Evolutionary conservation across 1,284 basidiomycete genomes (phyloP).

Genomic region (Ceratobasidium sp.): DNA sequence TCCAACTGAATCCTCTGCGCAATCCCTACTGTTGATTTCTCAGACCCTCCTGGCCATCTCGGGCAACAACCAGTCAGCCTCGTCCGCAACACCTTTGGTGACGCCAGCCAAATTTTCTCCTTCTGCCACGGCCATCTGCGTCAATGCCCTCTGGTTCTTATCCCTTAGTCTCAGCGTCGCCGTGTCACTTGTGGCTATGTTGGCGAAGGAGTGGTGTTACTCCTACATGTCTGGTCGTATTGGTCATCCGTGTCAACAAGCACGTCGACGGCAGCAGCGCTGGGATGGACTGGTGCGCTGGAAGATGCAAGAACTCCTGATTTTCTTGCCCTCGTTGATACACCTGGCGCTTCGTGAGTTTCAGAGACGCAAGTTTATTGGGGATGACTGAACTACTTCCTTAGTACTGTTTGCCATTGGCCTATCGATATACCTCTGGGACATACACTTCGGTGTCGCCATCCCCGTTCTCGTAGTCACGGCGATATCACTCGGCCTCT

Average conservation of each 20-base stretch:
- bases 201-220: conserved; percentile 33
- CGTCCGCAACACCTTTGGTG: not conserved
- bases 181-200: conserved; percentile 1
- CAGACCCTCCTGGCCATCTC: not conserved
- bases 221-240: conserved; percentile 14
- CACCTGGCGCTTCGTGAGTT: conserved; percentile 20
- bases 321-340: conserved; percentile 21
- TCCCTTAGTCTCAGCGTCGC: conserved; percentile 25
- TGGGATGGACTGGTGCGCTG: conserved; percentile 17
- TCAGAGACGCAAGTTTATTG: too few relatives aligned
- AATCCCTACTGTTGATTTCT: not conserved
- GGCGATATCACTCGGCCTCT: not conserved
- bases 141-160: conserved; percentile 17
- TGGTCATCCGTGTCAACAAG: conserved; percentile 16
- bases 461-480: conserved; percentile 17
- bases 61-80: not conserved
- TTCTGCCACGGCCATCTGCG: not conserved
- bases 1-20: not conserved
- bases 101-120: not conserved
- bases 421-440: conserved; percentile 13
- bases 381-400: not conserved
- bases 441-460: conserved; percentile 16
- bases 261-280: conserved; percentile 1
- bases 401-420: conserved; percentile 13
- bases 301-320: conserved; percentile 11